Evolutionary conservation across 2,329 filamentous ascomycete species (phyloP).

Genomic region (Nectriaceae sp.): DNA sequence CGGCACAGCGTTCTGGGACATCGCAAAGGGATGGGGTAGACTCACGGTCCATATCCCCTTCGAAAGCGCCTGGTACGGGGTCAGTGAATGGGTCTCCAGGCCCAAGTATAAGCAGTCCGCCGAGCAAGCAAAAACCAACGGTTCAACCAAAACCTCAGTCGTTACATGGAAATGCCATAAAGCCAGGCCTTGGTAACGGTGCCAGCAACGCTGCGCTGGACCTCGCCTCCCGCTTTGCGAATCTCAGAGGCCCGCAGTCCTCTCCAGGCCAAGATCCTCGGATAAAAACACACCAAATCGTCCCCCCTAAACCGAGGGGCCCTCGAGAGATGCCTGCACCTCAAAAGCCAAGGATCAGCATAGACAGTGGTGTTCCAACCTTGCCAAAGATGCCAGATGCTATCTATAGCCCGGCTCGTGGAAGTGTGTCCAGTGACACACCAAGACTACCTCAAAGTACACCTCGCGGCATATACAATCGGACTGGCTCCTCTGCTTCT

Average conservation of each 20-base stretch:
- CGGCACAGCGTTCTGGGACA: conserved; percentile 15
- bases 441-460: conserved; percentile 67
- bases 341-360: conserved; percentile 45
- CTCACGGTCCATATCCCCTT: conserved; percentile 15
- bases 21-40: conserved; percentile 15
- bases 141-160: conserved; percentile 69
- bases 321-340: conserved; percentile 55
- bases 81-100: conserved; percentile 21
- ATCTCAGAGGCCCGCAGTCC: conserved; percentile 48
- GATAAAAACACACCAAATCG: conserved; percentile 51
- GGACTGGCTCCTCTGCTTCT: conserved; percentile 56
- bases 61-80: conserved; percentile 12
- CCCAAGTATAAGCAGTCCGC: conserved; percentile 13
- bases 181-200: conserved; percentile 33
- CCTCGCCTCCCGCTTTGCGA: conserved; percentile 58
- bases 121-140: conserved; percentile 42
- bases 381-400: conserved; percentile 73
- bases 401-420: conserved; percentile 77
- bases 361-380: conserved; percentile 54
- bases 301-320: conserved; percentile 41
- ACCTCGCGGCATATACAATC: conserved; percentile 61
- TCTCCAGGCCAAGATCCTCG: conserved; percentile 52
- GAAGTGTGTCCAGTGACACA: conserved; percentile 65
- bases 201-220: conserved; percentile 45
- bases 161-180: conserved; percentile 60